Evolutionary conservation across 2,329 filamentous ascomycete genomes (phyloP), one percentile per base, ranked within the genome.

Genomic region (Epichloe sylvatica): DNA sequence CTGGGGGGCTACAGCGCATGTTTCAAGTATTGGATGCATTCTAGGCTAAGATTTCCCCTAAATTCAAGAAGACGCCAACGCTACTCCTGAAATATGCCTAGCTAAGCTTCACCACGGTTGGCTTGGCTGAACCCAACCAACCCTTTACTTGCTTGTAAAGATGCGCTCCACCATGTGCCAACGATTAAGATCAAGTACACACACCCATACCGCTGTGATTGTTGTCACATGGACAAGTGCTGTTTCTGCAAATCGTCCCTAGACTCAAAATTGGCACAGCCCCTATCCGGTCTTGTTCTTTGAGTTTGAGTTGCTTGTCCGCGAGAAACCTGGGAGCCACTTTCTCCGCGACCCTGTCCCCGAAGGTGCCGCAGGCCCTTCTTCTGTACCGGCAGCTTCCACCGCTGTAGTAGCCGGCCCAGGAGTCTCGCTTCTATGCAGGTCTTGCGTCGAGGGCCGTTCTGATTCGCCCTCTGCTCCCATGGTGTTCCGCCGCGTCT

Each of bases 61-160:
- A 36, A 7, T 5, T 5, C 5, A 33, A 30, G 19, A 17, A 11
- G 34, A 25, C 75, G 76, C 60, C 57, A 64, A 35, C 84, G 77
- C 34, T n/a, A 11, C 8, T 21, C 33, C 11, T n/a, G 34, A 45
- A 9, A 9, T 17, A 12, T 12, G n/a, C 13, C 5, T 6, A 43
- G 21, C 9, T 23, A 21, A 30, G 13, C 13, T 7, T 11, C 25
- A 11, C 41, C 11, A 30, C 23, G 12, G 15, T n/a, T 33, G 25
- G 23, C 41, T 43, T 43, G 41, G 21, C 25, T 23, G 30, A 11
- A 30, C 30, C 30, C 3, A 11, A 11, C 30, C 9, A 30, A 30
- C 30, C 30, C 8, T 30, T 30, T 30, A 15, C 5, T 33, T 43
- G 23, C 41, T 43, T 15, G 12, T 43, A n/a, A 43, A 43, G 21